Percentiles rank a stretch among this genome's conserved stretches.
Conservation (phyloP, 1,284 basidiomycete genomes). For the Hortiboletus rubellus region DNA sequence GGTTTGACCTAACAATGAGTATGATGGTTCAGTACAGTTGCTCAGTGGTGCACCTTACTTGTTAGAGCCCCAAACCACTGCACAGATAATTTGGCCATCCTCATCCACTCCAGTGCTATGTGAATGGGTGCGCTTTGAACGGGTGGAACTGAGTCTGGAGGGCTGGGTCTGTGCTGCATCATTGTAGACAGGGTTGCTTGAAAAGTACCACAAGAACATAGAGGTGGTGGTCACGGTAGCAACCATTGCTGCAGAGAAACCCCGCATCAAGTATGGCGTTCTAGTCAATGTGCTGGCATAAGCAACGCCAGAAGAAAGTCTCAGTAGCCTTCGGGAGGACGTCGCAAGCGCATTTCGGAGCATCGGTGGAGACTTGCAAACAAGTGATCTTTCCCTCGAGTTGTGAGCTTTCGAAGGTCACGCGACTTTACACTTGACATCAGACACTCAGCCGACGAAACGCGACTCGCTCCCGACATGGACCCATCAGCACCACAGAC, state of each 20-base stretch:
- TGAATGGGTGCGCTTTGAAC: neutral
- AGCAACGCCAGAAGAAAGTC: conserved; percentile 23
- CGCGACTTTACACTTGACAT: neutral
- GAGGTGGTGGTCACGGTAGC: conserved; percentile 23
- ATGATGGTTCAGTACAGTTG: neutral
- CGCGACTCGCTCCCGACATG: conserved; percentile 13
- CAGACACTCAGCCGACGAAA: conserved; percentile 1
- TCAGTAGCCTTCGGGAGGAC: conserved; percentile 1
- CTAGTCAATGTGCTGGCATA: conserved; percentile 15
- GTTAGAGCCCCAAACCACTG: conserved; percentile 61
- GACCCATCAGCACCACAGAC: conserved; percentile 45
- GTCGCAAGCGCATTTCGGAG: conserved; percentile 9
- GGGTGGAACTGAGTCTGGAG: neutral
- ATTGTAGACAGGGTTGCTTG: conserved; percentile 34
- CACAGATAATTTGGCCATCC: conserved; percentile 36
- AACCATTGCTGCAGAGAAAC: conserved; percentile 12
- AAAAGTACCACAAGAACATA: conserved; percentile 38
- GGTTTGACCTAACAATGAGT: conserved; percentile 40
- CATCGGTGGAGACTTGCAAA: conserved; percentile 5
- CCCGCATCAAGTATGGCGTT: neutral
- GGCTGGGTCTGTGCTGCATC: conserved; percentile 29
- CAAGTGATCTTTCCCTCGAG: neutral
- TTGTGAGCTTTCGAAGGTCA: neutral
- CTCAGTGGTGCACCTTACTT: conserved; percentile 38
- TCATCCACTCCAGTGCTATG: conserved; percentile 26